phyloP scores from a whole-genome alignment of 73 alveolate genomes.

The Paramecium caudatum region DNA sequence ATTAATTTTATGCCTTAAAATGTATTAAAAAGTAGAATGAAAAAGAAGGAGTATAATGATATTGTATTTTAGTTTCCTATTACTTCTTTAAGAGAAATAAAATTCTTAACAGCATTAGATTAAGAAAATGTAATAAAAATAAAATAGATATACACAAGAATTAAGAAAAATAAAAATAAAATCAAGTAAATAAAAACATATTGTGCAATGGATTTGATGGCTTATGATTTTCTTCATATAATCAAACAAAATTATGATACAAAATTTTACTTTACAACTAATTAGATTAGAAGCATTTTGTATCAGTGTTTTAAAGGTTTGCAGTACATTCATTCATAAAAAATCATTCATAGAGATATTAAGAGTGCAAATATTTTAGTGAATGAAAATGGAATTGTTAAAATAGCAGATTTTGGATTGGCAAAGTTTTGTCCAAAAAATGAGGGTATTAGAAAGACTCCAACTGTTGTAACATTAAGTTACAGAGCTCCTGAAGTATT shows the following conservation, averaged over 20 bases:
- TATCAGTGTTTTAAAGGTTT: slow-evolving; percentile 78
- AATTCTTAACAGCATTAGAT: background rate
- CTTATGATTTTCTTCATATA: slow-evolving; percentile 3
- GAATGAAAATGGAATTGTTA: slow-evolving; percentile 80
- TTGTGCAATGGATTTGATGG: slow-evolving; percentile 66
- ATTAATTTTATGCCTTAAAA: slow-evolving; percentile 27
- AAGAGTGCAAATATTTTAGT: slow-evolving; percentile 82
- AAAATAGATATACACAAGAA: background rate
- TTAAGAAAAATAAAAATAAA: background rate
- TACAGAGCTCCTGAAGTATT: slow-evolving; percentile 94
- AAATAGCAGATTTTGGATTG: slow-evolving; percentile 94
- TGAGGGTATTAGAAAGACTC: slow-evolving; percentile 78
- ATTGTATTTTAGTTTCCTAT: slow-evolving; percentile 7
- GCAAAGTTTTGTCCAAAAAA: slow-evolving; percentile 79
- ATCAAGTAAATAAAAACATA: slow-evolving; percentile 45
- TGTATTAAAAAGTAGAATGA: slow-evolving; percentile 16
- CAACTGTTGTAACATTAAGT: slow-evolving; percentile 90
- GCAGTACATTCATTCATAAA: slow-evolving; percentile 80
- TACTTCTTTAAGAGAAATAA: slow-evolving; percentile 56
- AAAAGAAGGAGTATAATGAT: slow-evolving; percentile 45
- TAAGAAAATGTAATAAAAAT: slow-evolving; percentile 50
- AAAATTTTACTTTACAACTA: slow-evolving; percentile 5
- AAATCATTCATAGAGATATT: slow-evolving; percentile 87
- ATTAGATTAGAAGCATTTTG: slow-evolving; percentile 37
- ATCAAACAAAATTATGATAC: background rate